These are phyloP conservation scores for Fraxinus baroniana DNA, from an alignment of 305 asterid species.

Conservation along the genomic window DNA sequence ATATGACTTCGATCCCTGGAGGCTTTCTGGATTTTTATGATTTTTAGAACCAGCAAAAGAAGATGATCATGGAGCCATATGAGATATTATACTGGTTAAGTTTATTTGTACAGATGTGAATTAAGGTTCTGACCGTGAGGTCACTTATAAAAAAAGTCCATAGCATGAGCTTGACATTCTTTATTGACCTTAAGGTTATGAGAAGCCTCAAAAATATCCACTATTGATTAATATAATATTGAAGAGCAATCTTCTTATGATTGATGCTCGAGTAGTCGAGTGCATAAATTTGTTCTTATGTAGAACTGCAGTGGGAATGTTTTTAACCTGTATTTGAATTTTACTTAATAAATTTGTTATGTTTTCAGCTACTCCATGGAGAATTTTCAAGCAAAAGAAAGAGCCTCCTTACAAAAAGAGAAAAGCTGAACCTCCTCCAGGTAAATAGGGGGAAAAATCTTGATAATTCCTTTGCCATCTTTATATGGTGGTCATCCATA, in stretches of 20 bases:
- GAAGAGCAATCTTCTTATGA: conserved; percentile 22
- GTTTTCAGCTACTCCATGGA: conserved; percentile 70
- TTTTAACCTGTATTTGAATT: conserved; percentile 20
- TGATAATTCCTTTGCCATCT: conserved; percentile 21
- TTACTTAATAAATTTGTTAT: conserved; percentile 18
- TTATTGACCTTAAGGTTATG: background rate
- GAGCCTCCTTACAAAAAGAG: conserved; percentile 83
- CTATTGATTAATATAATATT: conserved; percentile 4
- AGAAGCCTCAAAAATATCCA: background rate
- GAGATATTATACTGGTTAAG: background rate
- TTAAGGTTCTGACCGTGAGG: background rate
- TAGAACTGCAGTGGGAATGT: conserved; percentile 11
- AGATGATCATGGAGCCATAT: background rate
- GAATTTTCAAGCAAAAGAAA: conserved; percentile 57
- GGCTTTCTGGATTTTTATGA: background rate
- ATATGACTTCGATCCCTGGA: background rate
- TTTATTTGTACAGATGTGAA: background rate
- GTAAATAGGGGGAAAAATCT: conserved; percentile 41
- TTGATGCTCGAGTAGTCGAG: conserved; percentile 10
- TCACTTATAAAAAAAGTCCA: background rate
- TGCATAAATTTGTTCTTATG: conserved; percentile 15
- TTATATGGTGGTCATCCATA: conserved; percentile 12
- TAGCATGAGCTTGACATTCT: background rate
- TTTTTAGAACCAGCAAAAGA: background rate
- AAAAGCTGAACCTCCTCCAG: conserved; percentile 66